phyloP scores from a whole-genome alignment of 768 basidiomycete genomes.

The Boletus huronensis region DNA sequence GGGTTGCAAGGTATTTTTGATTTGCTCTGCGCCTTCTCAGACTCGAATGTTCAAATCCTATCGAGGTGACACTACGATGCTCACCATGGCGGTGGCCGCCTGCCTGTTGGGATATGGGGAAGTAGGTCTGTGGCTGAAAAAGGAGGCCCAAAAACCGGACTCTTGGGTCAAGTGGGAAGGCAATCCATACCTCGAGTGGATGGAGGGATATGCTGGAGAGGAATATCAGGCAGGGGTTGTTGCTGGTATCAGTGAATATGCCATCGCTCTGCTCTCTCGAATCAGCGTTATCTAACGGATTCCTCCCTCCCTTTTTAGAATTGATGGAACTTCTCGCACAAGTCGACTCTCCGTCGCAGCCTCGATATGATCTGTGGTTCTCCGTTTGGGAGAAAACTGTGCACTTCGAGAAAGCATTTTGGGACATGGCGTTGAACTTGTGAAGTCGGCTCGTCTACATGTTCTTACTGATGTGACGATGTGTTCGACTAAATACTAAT shows the following conservation, averaged over 20 bases:
- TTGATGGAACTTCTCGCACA: background rate
- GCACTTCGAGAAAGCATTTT: conserved; percentile 3
- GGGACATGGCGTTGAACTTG: conserved; percentile 4
- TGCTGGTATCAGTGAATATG: background rate
- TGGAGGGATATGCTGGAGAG: background rate
- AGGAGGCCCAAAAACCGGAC: background rate
- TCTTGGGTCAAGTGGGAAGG: conserved; percentile 4
- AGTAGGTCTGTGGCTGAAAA: background rate
- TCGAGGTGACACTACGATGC: background rate
- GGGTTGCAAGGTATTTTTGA: background rate
- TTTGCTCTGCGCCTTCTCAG: background rate
- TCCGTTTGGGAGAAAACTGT: conserved; percentile 6
- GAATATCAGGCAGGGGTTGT: background rate
- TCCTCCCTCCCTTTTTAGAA: background rate
- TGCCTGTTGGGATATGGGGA: conserved; percentile 2
- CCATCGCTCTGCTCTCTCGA: background rate
- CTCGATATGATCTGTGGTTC: conserved; percentile 1
- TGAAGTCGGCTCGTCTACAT: background rate
- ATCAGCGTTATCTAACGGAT: background rate
- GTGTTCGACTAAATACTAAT: no score
- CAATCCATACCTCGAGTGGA: conserved; percentile 3
- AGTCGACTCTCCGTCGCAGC: background rate
- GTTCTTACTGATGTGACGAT: no score
- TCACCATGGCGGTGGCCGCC: conserved; percentile 1
- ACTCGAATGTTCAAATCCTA: background rate